These are phyloP conservation scores for Sugiyamaella smithiae DNA, from an alignment of 805 yeast species.

Conservation along the genomic window DNA sequence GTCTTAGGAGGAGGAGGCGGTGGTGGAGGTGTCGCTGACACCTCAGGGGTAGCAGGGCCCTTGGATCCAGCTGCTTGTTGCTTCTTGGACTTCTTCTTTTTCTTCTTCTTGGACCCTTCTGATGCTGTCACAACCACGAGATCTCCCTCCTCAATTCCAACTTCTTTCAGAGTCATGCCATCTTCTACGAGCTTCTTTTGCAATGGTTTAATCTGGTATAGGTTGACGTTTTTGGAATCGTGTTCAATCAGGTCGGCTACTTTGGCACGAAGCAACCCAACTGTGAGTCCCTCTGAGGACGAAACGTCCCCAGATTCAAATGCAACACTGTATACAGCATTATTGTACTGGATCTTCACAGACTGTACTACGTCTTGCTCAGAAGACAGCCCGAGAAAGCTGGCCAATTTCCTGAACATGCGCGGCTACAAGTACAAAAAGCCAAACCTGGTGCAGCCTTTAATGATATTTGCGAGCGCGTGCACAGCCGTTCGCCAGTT, in stretches of 20 bases:
- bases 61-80: neutral
- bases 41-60: slow-evolving; percentile 2
- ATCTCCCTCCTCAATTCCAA: slow-evolving; percentile 55
- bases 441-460: too few species aligned
- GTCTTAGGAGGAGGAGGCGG: slow-evolving; percentile 21
- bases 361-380: neutral
- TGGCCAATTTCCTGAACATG: neutral
- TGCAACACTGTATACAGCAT: slow-evolving; percentile 8
- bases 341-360: slow-evolving; percentile 6
- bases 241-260: slow-evolving; percentile 43
- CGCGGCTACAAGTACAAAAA: slow-evolving; percentile 1
- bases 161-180: slow-evolving; percentile 47
- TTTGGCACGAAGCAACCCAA: slow-evolving; percentile 58
- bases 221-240: neutral
- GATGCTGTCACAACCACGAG: slow-evolving; percentile 26
- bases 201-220: slow-evolving; percentile 10
- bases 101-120: slow-evolving; percentile 7
- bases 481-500: too few species aligned
- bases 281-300: slow-evolving; percentile 57
- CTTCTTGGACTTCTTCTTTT: slow-evolving; percentile 12
- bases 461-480: too few species aligned
- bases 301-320: slow-evolving; percentile 75
- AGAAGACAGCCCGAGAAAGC: neutral
- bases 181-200: slow-evolving; percentile 38
- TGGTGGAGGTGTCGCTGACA: slow-evolving; percentile 14